Evolutionary conservation across 805 yeast genomes (phyloP).

Genomic region (Pichia californica): DNA sequence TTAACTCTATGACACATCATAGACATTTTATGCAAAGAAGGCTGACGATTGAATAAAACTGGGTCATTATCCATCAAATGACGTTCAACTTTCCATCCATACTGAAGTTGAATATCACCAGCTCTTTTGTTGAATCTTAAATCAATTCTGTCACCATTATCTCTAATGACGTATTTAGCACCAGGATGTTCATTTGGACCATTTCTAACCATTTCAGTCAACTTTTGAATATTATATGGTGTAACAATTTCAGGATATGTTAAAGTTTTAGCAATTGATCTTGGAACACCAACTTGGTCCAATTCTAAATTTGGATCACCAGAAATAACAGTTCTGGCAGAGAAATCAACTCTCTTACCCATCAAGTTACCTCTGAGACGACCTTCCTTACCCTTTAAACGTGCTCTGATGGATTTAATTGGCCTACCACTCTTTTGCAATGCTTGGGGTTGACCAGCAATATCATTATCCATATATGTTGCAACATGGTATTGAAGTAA

Average conservation of each 20-base stretch:
- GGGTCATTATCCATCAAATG: slow-evolving; percentile 98
- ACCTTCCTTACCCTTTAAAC: slow-evolving; percentile 99
- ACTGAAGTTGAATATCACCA: slow-evolving; percentile 95
- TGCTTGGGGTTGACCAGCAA: slow-evolving; percentile 99
- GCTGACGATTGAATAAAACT: slow-evolving; percentile 97
- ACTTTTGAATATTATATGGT: slow-evolving; percentile 89
- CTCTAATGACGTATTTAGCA: slow-evolving; percentile 97
- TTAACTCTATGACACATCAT: slow-evolving; percentile 99
- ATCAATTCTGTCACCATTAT: slow-evolving; percentile 98
- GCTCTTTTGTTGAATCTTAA: slow-evolving; percentile 95
- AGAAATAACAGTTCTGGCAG: slow-evolving; percentile 98
- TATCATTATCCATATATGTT: slow-evolving; percentile 98
- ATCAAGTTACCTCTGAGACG: slow-evolving; percentile 96
- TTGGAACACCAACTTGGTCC: slow-evolving; percentile 99
- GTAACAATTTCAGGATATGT: slow-evolving; percentile 97
- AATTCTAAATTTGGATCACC: slow-evolving; percentile 98
- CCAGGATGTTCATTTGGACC: slow-evolving; percentile 99
- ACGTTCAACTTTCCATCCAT: slow-evolving; percentile 99
- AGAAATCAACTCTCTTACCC: slow-evolving; percentile 99
- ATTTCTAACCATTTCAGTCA: slow-evolving; percentile 89
- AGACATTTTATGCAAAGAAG: slow-evolving; percentile 98
- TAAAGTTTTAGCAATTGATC: slow-evolving; percentile 89
- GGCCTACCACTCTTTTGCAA: slow-evolving; percentile 98
- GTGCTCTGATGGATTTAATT: slow-evolving; percentile 96
- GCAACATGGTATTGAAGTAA: slow-evolving; percentile 96